Conservation (phyloP, 2,329 filamentous ascomycete genomes). For the Microcyclospora pomicola region DNA sequence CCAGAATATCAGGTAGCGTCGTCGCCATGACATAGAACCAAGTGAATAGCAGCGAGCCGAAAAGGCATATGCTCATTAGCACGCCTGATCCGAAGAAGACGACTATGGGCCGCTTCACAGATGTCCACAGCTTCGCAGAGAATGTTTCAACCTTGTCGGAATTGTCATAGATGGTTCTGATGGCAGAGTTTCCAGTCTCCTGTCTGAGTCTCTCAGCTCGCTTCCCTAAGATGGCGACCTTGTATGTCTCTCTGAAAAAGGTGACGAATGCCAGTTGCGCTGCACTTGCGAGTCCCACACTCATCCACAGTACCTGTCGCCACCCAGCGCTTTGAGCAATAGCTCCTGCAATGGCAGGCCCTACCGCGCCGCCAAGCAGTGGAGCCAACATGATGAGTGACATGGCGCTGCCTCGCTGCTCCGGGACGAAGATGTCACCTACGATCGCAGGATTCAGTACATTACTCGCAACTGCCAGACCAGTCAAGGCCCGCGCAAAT, state of each 20-base stretch:
- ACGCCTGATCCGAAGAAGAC: constrained; percentile 38
- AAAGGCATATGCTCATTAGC: constrained; percentile 38
- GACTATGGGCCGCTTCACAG: constrained; percentile 28
- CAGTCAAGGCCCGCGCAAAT: constrained; percentile 30
- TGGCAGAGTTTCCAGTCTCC: constrained; percentile 8
- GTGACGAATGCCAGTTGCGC: constrained; percentile 39
- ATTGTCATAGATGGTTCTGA: no score
- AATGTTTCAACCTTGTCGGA: no score
- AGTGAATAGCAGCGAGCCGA: constrained; percentile 29
- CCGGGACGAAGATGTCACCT: constrained; percentile 47
- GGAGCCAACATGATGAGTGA: constrained; percentile 44
- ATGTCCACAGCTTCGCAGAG: constrained; percentile 17
- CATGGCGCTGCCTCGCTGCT: constrained; percentile 46
- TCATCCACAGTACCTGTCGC: constrained; percentile 40
- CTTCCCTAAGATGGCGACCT: constrained; percentile 39
- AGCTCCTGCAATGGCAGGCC: constrained; percentile 41
- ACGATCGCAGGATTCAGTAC: constrained; percentile 51
- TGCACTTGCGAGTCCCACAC: constrained; percentile 32
- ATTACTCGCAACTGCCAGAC: constrained; percentile 33
- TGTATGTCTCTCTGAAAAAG: constrained; percentile 48
- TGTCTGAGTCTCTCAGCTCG: constrained; percentile 22
- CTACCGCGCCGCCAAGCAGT: constrained; percentile 43
- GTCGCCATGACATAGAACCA: constrained; percentile 36
- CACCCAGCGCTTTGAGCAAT: constrained; percentile 43
- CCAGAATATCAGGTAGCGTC: constrained; percentile 31